A percentile compares a stretch with the other conserved stretches of the same genome.
These are phyloP conservation scores for Pseudotsuga menziesii DNA, from an alignment of 75 land plant genomes.

Conservation along the genomic window DNA sequence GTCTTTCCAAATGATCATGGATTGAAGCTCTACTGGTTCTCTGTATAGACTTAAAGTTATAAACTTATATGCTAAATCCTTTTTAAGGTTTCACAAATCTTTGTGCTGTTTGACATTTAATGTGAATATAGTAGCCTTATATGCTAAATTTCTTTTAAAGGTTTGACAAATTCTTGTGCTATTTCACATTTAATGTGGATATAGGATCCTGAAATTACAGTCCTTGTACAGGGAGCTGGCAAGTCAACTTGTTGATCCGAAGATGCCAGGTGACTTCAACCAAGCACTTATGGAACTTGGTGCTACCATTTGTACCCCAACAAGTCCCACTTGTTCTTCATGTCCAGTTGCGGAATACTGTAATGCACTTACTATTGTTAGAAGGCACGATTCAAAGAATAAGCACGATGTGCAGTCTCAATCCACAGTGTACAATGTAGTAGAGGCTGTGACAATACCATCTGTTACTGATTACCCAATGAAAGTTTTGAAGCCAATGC, in stretches of 20 bases:
- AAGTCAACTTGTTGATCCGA: conserved; percentile 71
- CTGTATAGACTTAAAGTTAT: no score
- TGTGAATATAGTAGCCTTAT: no score
- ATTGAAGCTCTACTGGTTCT: no score
- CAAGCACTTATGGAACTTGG: conserved; percentile 99
- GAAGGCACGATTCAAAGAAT: conserved; percentile 15
- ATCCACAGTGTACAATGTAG: conserved; percentile 3
- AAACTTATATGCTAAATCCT: background rate
- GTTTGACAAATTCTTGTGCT: background rate
- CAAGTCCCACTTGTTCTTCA: conserved; percentile 62
- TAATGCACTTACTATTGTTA: conserved; percentile 43
- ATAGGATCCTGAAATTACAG: background rate
- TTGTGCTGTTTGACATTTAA: background rate
- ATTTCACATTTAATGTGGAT: background rate
- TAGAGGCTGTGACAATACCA: background rate
- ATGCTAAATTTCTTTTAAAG: background rate
- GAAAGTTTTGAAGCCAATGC: conserved; percentile 63
- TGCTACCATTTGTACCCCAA: conserved; percentile 71
- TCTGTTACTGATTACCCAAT: conserved; percentile 78
- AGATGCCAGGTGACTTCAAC: conserved; percentile 88
- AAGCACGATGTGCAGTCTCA: conserved; percentile 6
- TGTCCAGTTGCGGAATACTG: conserved; percentile 79
- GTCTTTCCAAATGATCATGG: no score
- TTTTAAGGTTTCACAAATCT: background rate
- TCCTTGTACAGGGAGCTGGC: conserved; percentile 63